Evolutionary conservation across 805 yeast genomes (phyloP).

Genomic region (Ogataea trehaloabstinens): DNA sequence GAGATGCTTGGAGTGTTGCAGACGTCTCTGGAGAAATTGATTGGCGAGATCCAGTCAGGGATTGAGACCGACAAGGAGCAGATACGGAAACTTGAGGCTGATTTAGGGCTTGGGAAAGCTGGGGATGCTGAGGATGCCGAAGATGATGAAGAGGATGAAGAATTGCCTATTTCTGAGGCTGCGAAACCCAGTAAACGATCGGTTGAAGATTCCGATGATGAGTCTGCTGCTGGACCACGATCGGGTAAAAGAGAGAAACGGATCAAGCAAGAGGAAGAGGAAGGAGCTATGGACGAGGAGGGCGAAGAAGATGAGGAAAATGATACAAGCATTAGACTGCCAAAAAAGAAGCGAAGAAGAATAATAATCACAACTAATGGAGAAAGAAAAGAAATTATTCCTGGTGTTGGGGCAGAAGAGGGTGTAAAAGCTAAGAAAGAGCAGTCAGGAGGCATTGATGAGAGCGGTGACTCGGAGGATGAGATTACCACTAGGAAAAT

Average conservation of each 20-base stretch:
- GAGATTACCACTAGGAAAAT: constrained; percentile 2
- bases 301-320: constrained; percentile 21
- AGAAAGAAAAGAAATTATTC: constrained; percentile 19
- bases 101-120: constrained; percentile 3
- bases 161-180: too few relatives aligned
- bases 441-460: constrained; percentile 8
- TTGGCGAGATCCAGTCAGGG: constrained; percentile 37
- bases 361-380: constrained; percentile 21
- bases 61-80: constrained; percentile 23
- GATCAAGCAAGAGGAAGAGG: constrained; percentile 2
- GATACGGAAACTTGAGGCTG: constrained; percentile 22
- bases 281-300: constrained; percentile 12
- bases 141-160: neutral
- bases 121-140: neutral
- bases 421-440: constrained; percentile 10
- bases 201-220: neutral
- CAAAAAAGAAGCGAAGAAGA: constrained; percentile 21
- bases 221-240: neutral
- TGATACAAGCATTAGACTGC: constrained; percentile 16
- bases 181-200: neutral
- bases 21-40: constrained; percentile 39
- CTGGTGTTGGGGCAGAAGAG: constrained; percentile 15
- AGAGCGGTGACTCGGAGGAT: constrained; percentile 6
- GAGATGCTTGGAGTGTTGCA: constrained; percentile 19
- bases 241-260: neutral